phyloP scores from a whole-genome alignment of 495 filamentous ascomycete genomes.

The Thermothielavioides terrestris region DNA sequence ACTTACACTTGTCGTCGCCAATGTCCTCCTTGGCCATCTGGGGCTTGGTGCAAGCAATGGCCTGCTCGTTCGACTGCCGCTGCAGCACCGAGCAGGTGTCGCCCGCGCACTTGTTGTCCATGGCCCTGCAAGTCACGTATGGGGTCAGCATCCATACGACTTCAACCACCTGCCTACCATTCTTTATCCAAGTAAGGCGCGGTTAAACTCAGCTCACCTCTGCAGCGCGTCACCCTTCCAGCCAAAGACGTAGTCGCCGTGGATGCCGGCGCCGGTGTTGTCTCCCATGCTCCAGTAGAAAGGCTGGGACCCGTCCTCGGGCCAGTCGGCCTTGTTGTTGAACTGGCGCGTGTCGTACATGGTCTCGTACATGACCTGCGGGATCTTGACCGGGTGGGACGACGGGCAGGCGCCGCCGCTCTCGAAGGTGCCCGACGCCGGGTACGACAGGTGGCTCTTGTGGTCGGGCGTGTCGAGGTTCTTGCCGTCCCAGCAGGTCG shows the following conservation, averaged over 20 bases:
- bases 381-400: conserved; percentile 37
- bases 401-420: conserved; percentile 39
- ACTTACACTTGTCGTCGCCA: conserved; percentile 7
- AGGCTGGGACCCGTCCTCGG: conserved; percentile 26
- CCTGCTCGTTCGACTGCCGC: conserved; percentile 25
- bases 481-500: conserved; percentile 48
- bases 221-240: conserved; percentile 39
- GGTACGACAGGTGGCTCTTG: conserved; percentile 39
- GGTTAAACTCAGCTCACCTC: too few relatives aligned
- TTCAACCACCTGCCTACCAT: too few relatives aligned
- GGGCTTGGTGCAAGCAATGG: conserved; percentile 12
- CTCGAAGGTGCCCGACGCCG: conserved; percentile 30
- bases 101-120: conserved; percentile 39
- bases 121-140: too few relatives aligned
- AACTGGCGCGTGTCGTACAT: conserved; percentile 42
- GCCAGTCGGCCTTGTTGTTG: conserved; percentile 38
- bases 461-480: conserved; percentile 48
- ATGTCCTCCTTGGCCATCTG: conserved; percentile 6
- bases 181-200: too few relatives aligned
- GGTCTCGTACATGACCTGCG: conserved; percentile 43
- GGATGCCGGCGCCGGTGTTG: conserved; percentile 19
- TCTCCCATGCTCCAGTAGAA: conserved; percentile 14
- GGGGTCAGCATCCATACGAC: too few relatives aligned
- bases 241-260: conserved; percentile 23
- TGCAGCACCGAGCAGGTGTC: conserved; percentile 29